These are phyloP conservation scores for Kregervanrija pseudodelftensis DNA, from an alignment of 805 yeast genomes.

Conservation along the genomic window DNA sequence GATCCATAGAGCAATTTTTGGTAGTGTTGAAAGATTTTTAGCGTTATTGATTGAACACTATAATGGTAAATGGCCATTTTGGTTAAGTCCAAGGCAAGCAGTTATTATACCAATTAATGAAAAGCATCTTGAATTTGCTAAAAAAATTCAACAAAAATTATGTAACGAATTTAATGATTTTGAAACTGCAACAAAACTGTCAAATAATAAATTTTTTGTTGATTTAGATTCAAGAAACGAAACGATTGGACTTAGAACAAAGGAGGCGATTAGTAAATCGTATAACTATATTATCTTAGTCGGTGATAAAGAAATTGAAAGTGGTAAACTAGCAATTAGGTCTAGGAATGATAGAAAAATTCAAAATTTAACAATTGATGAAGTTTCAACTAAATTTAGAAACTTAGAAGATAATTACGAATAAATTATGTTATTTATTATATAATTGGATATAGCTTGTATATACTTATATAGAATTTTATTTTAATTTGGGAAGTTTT, in stretches of 20 bases:
- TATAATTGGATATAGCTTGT: conserved; percentile 1
- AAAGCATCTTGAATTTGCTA: conserved; percentile 49
- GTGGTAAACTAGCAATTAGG: conserved; percentile 57
- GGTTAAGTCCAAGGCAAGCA: conserved; percentile 92
- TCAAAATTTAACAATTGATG: conserved; percentile 38
- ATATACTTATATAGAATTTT: conserved; percentile 11
- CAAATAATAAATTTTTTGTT: conserved; percentile 56
- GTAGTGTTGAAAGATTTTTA: conserved; percentile 87
- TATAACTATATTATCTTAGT: conserved; percentile 76
- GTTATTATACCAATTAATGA: conserved; percentile 73
- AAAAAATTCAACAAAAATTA: conserved; percentile 38
- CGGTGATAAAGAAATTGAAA: conserved; percentile 75
- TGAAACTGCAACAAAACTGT: conserved; percentile 43
- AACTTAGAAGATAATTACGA: conserved; percentile 42
- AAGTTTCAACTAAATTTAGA: conserved; percentile 47
- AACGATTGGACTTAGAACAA: conserved; percentile 73
- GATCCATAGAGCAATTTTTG: conserved; percentile 93
- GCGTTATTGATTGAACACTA: conserved; percentile 87
- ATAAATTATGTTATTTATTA: conserved; percentile 16
- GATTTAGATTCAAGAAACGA: conserved; percentile 72
- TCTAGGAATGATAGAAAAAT: conserved; percentile 43
- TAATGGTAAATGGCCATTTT: conserved; percentile 94
- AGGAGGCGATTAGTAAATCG: conserved; percentile 68
- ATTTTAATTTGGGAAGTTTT: conserved; percentile 14
- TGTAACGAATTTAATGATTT: conserved; percentile 32